Evolutionary conservation across 2,329 filamentous ascomycete species (phyloP).

Genomic region (Fusarium avenaceum): DNA sequence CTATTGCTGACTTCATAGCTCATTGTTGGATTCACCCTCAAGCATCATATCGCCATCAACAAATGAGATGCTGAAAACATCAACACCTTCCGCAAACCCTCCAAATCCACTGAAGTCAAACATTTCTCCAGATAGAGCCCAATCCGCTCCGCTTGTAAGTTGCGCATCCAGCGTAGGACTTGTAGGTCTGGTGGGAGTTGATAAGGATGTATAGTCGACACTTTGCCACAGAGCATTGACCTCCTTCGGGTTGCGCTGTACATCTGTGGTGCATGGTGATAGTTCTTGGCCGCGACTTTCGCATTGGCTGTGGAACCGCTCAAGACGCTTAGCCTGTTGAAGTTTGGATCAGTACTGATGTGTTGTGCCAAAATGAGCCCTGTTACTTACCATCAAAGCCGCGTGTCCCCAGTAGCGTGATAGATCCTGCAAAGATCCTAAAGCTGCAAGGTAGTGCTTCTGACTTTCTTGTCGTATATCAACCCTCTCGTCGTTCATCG

Average conservation of each 20-base stretch:
- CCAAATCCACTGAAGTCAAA: conserved; percentile 25
- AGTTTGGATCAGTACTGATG: not conserved
- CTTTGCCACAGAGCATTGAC: conserved; percentile 28
- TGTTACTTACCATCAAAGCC: conserved; percentile 12
- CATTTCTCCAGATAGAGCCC: conserved; percentile 12
- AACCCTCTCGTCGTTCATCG: conserved; percentile 24
- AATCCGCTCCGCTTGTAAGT: not conserved
- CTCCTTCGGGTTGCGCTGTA: conserved; percentile 4
- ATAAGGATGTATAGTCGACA: conserved; percentile 19
- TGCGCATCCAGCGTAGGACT: not conserved
- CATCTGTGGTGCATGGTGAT: conserved; percentile 9
- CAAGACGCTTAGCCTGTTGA: conserved; percentile 10
- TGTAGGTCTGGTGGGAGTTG: conserved; percentile 20
- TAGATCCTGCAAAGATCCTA: conserved; percentile 8
- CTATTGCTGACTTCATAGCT: not conserved
- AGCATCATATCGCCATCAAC: conserved; percentile 26
- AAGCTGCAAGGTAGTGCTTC: not conserved
- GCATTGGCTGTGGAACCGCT: conserved; percentile 18
- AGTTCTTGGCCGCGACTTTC: conserved; percentile 16
- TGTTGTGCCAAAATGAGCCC: fast-evolving
- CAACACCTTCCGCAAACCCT: conserved; percentile 22
- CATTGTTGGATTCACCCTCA: not conserved
- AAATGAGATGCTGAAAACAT: conserved; percentile 25
- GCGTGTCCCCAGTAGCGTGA: conserved; percentile 22
- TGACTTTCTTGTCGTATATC: conserved; percentile 1